These are phyloP conservation scores for Wickerhamiella parazyma DNA, from an alignment of 805 yeast genomes.

Conservation along the genomic window DNA sequence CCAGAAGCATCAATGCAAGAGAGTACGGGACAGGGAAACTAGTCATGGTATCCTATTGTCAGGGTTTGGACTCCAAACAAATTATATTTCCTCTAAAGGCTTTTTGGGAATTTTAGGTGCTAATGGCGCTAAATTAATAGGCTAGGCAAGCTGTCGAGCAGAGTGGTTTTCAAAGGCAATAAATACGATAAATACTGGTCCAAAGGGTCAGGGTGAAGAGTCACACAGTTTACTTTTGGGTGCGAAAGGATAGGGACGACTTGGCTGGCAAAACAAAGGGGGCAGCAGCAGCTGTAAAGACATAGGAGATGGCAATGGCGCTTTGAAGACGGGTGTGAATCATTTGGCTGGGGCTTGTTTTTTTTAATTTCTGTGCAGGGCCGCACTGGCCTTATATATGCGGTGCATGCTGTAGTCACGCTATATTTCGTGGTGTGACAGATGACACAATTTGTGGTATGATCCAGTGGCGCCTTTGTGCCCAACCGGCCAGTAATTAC, in stretches of 20 bases:
- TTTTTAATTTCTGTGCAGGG: neutral
- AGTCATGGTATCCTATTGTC: no score
- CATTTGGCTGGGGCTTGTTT: neutral
- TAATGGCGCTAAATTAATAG: no score
- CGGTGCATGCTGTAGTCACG: neutral
- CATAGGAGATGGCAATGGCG: slow-evolving; percentile 2
- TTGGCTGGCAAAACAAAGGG: slow-evolving; percentile 7
- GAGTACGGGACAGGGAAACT: no score
- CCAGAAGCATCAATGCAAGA: no score
- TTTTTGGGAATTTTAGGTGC: no score
- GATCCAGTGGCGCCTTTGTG: neutral
- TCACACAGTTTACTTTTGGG: neutral
- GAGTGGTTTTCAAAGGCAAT: neutral
- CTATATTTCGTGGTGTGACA: neutral
- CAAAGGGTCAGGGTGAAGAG: neutral
- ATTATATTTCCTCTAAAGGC: no score
- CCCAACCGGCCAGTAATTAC: no score
- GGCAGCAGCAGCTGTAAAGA: slow-evolving; percentile 4
- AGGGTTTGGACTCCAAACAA: no score
- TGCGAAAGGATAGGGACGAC: neutral
- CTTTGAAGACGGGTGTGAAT: neutral
- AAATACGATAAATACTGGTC: no score
- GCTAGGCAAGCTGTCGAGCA: no score
- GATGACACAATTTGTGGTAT: neutral
- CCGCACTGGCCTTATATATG: neutral